A percentile compares a stretch with the other conserved stretches of the same genome.
Evolutionary conservation across 768 basidiomycete species (phyloP).

Genomic region (Collybia sordida): DNA sequence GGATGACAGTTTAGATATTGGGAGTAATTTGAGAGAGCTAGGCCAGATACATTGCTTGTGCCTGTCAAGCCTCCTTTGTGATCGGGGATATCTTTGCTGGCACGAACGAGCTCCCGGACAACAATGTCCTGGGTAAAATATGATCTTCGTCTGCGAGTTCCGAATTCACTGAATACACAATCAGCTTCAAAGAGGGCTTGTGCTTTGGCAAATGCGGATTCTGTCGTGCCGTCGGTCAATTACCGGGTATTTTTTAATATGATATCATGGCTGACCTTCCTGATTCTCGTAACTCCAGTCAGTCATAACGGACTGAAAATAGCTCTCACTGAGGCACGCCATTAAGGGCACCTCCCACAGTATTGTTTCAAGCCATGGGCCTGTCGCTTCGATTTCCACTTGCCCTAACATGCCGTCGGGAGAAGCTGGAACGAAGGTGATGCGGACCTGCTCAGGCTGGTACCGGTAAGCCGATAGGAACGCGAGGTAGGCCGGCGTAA

Average conservation of each 20-base stretch:
- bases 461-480: slow-evolving; percentile 72
- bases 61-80: slow-evolving; percentile 61
- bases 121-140: slow-evolving; percentile 78
- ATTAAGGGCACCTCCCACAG: slow-evolving; percentile 97
- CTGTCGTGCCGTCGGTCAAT: slow-evolving; percentile 35
- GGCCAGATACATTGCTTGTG: slow-evolving; percentile 79
- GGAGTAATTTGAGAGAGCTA: neutral
- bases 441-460: slow-evolving; percentile 69
- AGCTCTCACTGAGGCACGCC: slow-evolving; percentile 88
- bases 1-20: neutral
- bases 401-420: slow-evolving; percentile 51
- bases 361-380: slow-evolving; percentile 82
- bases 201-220: slow-evolving; percentile 73
- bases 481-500: slow-evolving; percentile 69
- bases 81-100: slow-evolving; percentile 46
- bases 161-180: slow-evolving; percentile 82
- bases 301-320: slow-evolving; percentile 70
- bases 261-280: slow-evolving; percentile 46
- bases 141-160: slow-evolving; percentile 78
- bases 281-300: slow-evolving; percentile 90
- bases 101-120: slow-evolving; percentile 66
- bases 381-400: slow-evolving; percentile 71
- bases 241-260: neutral
- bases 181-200: slow-evolving; percentile 57
- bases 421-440: slow-evolving; percentile 61